These are phyloP conservation scores for Jatropha multifida DNA, from an alignment of 441 rosid species.

Conservation along the genomic window DNA sequence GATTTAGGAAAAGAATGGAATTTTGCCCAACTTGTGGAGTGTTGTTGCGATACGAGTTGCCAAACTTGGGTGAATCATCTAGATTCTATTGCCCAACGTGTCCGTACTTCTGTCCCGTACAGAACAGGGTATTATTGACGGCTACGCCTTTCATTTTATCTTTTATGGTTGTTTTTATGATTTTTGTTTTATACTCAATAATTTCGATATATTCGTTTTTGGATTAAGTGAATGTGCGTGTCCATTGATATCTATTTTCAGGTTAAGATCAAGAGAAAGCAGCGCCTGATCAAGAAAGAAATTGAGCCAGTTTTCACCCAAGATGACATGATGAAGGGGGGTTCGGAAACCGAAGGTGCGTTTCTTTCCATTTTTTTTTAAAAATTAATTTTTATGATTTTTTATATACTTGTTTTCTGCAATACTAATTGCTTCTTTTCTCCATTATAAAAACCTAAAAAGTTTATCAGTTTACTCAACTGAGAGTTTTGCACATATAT, in stretches of 20 bases:
- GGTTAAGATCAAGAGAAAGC: slow-evolving; percentile 55
- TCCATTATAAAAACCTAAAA: background rate
- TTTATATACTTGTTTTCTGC: background rate
- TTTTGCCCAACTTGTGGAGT: slow-evolving; percentile 59
- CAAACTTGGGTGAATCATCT: slow-evolving; percentile 33
- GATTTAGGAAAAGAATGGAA: slow-evolving; percentile 36
- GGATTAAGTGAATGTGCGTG: background rate
- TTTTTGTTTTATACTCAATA: background rate
- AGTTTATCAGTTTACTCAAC: background rate
- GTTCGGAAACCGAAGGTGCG: slow-evolving; percentile 46
- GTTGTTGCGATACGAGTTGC: slow-evolving; percentile 50
- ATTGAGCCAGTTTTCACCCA: slow-evolving; percentile 50
- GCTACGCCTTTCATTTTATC: too few relatives aligned
- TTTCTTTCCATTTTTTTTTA: background rate
- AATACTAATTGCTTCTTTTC: background rate
- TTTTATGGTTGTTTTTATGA: too few relatives aligned
- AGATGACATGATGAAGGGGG: slow-evolving; percentile 48
- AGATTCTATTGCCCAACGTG: slow-evolving; percentile 55
- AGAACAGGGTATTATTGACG: slow-evolving; percentile 29
- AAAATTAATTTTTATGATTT: background rate
- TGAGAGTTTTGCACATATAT: background rate
- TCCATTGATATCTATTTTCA: slow-evolving; percentile 5
- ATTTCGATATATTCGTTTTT: background rate
- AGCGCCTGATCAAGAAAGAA: slow-evolving; percentile 47
- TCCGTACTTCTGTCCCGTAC: slow-evolving; percentile 46